These are phyloP conservation scores for Cephaloascus fragrans DNA, from an alignment of 805 yeast species.

Conservation along the genomic window DNA sequence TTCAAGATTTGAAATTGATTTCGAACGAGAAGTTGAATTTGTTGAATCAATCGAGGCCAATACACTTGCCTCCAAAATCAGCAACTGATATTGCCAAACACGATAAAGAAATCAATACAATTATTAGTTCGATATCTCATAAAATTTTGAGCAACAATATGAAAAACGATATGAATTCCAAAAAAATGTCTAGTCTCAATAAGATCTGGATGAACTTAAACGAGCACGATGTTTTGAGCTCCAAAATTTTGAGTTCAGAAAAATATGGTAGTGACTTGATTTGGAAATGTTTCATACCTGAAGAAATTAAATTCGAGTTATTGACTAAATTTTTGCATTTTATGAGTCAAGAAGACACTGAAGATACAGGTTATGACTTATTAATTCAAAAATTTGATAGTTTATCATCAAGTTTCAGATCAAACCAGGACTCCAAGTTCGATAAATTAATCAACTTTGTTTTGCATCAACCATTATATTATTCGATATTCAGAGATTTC, in stretches of 20 bases:
- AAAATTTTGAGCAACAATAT: slow-evolving; percentile 3
- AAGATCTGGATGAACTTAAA: background rate
- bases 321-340: slow-evolving; percentile 17
- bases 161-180: slow-evolving; percentile 21
- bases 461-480: slow-evolving; percentile 19
- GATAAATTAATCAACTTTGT: slow-evolving; percentile 13
- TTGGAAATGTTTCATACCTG: slow-evolving; percentile 27
- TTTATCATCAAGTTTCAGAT: slow-evolving; percentile 17
- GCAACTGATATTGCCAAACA: slow-evolving; percentile 23
- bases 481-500: slow-evolving; percentile 7
- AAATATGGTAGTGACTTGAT: background rate
- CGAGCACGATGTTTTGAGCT: background rate
- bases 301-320: slow-evolving; percentile 15
- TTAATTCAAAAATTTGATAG: slow-evolving; percentile 12
- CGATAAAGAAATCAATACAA: slow-evolving; percentile 23
- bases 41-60: slow-evolving; percentile 33
- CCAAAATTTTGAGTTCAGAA: background rate
- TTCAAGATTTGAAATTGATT: slow-evolving; percentile 23
- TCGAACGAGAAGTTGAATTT: slow-evolving; percentile 27
- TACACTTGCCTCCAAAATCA: slow-evolving; percentile 32
- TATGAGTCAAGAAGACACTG: no score
- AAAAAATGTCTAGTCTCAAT: background rate
- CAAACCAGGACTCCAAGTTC: slow-evolving; percentile 24
- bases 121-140: slow-evolving; percentile 12
- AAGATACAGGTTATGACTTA: slow-evolving; percentile 1